Evolutionary conservation across 371 early-diverging fungal species (phyloP).

Genomic region (Zancudomyces culisetae): DNA sequence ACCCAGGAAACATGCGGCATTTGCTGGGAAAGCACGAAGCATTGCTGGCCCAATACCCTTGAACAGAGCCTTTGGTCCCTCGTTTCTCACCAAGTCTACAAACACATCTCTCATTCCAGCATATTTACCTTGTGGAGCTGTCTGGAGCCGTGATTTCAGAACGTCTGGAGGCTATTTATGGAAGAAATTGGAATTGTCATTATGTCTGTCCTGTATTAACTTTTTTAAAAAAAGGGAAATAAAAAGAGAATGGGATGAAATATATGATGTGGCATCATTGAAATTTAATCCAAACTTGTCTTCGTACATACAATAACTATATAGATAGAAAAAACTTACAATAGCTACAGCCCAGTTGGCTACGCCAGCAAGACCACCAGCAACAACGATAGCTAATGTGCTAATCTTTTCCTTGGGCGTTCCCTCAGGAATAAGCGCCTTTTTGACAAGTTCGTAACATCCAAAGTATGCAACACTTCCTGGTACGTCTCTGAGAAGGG

Average conservation of each 20-base stretch:
- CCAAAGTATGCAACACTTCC: slow-evolving; percentile 95
- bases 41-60: slow-evolving; percentile 91
- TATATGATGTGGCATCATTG: too few species aligned
- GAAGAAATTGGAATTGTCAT: too few species aligned
- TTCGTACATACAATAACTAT: too few species aligned
- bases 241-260: too few species aligned
- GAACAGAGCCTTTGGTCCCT: slow-evolving; percentile 86
- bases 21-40: slow-evolving; percentile 88
- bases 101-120: slow-evolving; percentile 59
- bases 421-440: slow-evolving; percentile 49
- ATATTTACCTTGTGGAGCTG: slow-evolving; percentile 86
- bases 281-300: too few species aligned
- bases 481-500: slow-evolving; percentile 80
- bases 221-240: too few species aligned
- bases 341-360: slow-evolving; percentile 34
- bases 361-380: slow-evolving; percentile 66
- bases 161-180: slow-evolving; percentile 88
- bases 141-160: slow-evolving; percentile 89
- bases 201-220: too few species aligned
- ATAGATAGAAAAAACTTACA: neutral
- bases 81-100: slow-evolving; percentile 56
- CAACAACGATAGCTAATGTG: slow-evolving; percentile 65
- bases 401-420: slow-evolving; percentile 44
- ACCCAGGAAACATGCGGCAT: slow-evolving; percentile 66
- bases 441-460: slow-evolving; percentile 80